Base-by-base conservation (phyloP, 164 flowering plant species). In the Euptelea pleiosperma region DNA sequence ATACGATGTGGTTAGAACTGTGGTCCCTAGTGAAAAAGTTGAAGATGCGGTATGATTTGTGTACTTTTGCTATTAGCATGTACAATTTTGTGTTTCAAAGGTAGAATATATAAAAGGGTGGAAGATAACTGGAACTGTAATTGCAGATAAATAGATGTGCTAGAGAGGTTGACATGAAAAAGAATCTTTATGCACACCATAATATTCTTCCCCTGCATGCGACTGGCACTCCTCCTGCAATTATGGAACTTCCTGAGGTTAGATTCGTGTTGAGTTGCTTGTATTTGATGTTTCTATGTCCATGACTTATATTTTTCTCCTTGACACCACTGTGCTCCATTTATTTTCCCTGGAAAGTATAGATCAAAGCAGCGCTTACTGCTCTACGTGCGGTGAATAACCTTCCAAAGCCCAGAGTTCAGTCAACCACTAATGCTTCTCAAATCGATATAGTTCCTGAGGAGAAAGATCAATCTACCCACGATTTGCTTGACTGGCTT, bases 211-310 rank as follows among this genome's bases (percentile, higher is more conserved):
- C 97, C 16, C 63, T 94, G 44, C 66, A 79, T 75, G 80, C 87
- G 31, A 64, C 73, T 62, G 95, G 87, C n/a, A 77, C 71, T 33
- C 81, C 82, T 70, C 83, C 95, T 44, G 77, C 87, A 60, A 85
- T 91, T 33, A 85, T 94, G 99, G 85, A 84, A 70, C 85, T 94
- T 70, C 86, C 96, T 54, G 97, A 94, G 97, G 99, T 94, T 62
- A 54, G 70, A 48, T 37, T 29, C 39, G 11, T 65, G 57, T 14
- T 50, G 34, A n/a, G 49, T 10, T 53, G 19, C 63, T 9, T 8
- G 2, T 25, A 40, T 48, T 25, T 29, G 8, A 19, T 6, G 9
- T 12, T 50, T 50, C 24, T 29, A 6, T 33, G 2, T 6, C 16
- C 16, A 30, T 35, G 15, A 10, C 3, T 42, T 15, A 26, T 18